Conservation (phyloP, 345 rosid species). For the Barbarea vulgaris region DNA sequence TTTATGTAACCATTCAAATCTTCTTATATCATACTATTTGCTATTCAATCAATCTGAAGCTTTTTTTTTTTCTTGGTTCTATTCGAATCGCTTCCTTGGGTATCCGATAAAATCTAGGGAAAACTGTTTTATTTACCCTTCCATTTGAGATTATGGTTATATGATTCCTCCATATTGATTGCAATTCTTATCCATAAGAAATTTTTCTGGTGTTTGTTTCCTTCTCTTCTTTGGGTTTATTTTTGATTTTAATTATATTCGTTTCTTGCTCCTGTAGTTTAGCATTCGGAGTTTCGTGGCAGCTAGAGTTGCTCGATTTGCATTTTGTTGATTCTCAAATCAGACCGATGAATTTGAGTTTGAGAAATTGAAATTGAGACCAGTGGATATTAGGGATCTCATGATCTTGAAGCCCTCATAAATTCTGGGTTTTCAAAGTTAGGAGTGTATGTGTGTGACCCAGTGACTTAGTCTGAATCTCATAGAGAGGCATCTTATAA, state of each 20-base stretch:
- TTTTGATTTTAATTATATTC: background rate
- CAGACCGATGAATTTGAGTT: conserved; percentile 14
- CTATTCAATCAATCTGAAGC: conserved; percentile 7
- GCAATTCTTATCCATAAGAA: conserved; percentile 11
- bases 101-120: conserved; percentile 26
- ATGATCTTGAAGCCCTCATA: background rate
- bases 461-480: conserved; percentile 32
- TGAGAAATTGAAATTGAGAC: conserved; percentile 6
- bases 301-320: conserved; percentile 14
- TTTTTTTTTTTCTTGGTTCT: background rate
- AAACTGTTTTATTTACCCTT: background rate
- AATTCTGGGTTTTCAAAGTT: conserved; percentile 19
- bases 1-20: conserved; percentile 28
- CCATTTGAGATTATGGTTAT: conserved; percentile 4
- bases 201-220: conserved; percentile 14
- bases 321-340: conserved; percentile 27
- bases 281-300: conserved; percentile 11
- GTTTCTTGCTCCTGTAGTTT: conserved; percentile 24
- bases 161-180: conserved; percentile 16
- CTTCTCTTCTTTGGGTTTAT: background rate
- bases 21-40: background rate
- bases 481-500: conserved; percentile 14
- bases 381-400: conserved; percentile 15
- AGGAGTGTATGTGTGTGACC: conserved; percentile 29
- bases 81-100: conserved; percentile 5